Evolutionary conservation across 2,329 filamentous ascomycete genomes (phyloP).

Genomic region (Rutstroemia sp.): DNA sequence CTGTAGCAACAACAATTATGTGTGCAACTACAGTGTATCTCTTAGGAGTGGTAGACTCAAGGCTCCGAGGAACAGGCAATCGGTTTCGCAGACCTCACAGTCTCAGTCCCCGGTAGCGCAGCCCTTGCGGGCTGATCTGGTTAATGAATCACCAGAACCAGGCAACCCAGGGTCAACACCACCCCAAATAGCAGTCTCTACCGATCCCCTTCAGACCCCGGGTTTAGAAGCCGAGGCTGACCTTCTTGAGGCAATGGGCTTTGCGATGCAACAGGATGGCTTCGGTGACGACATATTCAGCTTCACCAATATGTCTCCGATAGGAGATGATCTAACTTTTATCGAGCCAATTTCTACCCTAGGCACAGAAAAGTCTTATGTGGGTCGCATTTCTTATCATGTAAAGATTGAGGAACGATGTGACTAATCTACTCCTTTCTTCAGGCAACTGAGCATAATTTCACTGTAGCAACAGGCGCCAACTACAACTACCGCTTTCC

Average conservation of each 20-base stretch:
- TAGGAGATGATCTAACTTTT: neutral
- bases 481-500: neutral
- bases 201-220: neutral
- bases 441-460: neutral
- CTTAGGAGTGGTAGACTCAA: neutral
- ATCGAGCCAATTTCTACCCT: neutral
- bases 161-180: neutral
- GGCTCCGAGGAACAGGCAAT: neutral
- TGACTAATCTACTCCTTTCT: neutral
- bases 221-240: neutral
- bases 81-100: neutral
- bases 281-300: neutral
- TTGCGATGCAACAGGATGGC: neutral
- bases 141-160: neutral
- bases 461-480: neutral
- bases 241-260: neutral
- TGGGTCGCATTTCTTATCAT: neutral
- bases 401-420: neutral
- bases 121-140: neutral
- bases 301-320: neutral
- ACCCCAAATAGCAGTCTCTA: neutral
- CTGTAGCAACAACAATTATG: constrained; percentile 1
- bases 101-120: neutral
- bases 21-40: neutral
- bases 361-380: neutral